Percentiles rank a stretch among this genome's conserved stretches.
These are phyloP conservation scores for Candida yuanshanica DNA, from an alignment of 805 yeast genomes.

Conservation along the genomic window DNA sequence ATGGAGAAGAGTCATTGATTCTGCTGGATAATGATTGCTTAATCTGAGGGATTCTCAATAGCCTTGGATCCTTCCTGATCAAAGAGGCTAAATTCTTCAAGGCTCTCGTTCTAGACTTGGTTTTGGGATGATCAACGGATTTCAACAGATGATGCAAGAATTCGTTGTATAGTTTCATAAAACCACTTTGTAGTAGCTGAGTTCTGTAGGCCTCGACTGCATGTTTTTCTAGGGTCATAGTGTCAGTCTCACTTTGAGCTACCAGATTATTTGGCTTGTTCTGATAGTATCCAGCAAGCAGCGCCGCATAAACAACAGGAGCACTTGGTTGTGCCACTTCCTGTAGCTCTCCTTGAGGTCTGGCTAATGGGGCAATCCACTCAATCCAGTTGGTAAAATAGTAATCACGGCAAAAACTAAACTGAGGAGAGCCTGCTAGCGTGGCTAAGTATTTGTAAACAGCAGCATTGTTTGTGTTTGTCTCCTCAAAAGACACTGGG, in stretches of 20 bases:
- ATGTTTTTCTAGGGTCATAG: not conserved
- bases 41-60: slow-evolving; percentile 46
- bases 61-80: slow-evolving; percentile 44
- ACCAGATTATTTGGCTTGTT: slow-evolving; percentile 2
- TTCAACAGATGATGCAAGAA: slow-evolving; percentile 46
- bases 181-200: slow-evolving; percentile 9
- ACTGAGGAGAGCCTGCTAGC: not conserved
- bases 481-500: not conserved
- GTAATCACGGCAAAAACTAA: slow-evolving; percentile 6
- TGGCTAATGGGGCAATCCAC: not conserved
- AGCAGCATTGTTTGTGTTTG: slow-evolving; percentile 1
- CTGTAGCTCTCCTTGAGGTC: not conserved
- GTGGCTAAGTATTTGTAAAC: slow-evolving; percentile 5
- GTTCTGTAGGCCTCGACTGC: not conserved
- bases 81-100: slow-evolving; percentile 55
- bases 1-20: slow-evolving; percentile 57
- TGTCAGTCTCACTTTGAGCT: not conserved
- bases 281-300: slow-evolving; percentile 4
- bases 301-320: not conserved
- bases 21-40: slow-evolving; percentile 45
- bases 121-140: slow-evolving; percentile 42
- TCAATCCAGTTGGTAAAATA: slow-evolving; percentile 19
- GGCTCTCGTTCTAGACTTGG: slow-evolving; percentile 56
- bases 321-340: not conserved
- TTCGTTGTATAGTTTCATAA: slow-evolving; percentile 38